Conservation (phyloP, 495 filamentous ascomycete genomes). For the Penicillium coprophilum region DNA sequence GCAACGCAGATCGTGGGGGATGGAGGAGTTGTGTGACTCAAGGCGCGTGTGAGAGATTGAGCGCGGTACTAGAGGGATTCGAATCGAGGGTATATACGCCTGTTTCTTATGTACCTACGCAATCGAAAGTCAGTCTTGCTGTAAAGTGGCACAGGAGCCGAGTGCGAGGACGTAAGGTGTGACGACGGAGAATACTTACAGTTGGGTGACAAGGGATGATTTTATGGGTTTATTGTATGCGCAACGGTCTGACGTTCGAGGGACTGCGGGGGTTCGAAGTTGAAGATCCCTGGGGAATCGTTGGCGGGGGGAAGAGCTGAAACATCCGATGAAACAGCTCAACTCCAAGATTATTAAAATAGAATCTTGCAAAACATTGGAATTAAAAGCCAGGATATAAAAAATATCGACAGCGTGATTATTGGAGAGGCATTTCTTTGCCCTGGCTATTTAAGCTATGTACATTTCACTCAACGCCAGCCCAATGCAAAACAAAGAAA, state of each 20-base stretch:
- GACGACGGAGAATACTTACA: constrained; percentile 12
- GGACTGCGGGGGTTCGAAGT: constrained; percentile 8
- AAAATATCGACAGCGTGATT: background rate
- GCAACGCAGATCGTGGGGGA: constrained; percentile 3
- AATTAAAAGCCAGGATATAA: background rate
- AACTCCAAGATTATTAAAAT: background rate
- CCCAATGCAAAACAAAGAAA: constrained; percentile 15
- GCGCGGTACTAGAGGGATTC: background rate
- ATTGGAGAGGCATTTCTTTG: background rate
- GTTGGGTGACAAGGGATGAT: background rate
- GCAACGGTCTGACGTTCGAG: background rate
- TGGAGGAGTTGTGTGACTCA: background rate
- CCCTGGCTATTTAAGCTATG: constrained; percentile 3
- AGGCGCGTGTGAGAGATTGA: background rate
- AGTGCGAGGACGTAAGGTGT: constrained; percentile 6
- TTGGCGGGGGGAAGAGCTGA: background rate
- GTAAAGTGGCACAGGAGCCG: constrained; percentile 7
- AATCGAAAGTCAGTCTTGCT: constrained; percentile 20
- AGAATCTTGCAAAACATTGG: background rate
- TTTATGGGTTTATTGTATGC: background rate
- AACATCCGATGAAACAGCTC: background rate
- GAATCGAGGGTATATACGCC: constrained; percentile 1
- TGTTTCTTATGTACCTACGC: constrained; percentile 15
- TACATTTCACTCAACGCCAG: constrained; percentile 6
- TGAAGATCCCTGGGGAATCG: constrained; percentile 1